A percentile compares a stretch with the other conserved stretches of the same genome.
phyloP scores from a whole-genome alignment of 371 early-diverging fungal species.

The Coemansia sp. region DNA sequence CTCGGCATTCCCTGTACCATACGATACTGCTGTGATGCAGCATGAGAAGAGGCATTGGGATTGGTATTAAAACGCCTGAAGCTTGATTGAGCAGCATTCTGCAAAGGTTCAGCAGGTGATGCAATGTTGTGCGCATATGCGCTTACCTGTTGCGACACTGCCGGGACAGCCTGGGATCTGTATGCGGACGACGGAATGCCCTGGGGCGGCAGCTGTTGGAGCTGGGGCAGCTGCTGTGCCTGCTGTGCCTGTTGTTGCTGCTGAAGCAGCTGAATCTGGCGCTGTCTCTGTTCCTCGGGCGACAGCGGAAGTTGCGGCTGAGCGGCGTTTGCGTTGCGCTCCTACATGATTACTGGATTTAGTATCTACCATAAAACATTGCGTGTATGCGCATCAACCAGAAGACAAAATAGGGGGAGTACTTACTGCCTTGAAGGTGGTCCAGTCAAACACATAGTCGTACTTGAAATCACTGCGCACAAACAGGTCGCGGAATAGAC shows the following conservation, averaged over 20 bases:
- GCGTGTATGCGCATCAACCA: not conserved
- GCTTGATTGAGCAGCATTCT: slow-evolving; percentile 34
- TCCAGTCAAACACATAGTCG: slow-evolving; percentile 98
- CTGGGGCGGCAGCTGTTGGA: slow-evolving; percentile 33
- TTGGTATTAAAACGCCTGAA: slow-evolving; percentile 45
- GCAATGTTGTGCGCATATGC: slow-evolving; percentile 25
- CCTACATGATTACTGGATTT: slow-evolving; percentile 22
- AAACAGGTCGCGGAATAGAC: slow-evolving; percentile 94
- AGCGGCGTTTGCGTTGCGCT: slow-evolving; percentile 32
- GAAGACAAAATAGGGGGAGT: not conserved
- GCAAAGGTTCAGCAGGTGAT: slow-evolving; percentile 14
- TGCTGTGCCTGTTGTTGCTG: slow-evolving; percentile 20
- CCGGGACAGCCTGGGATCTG: slow-evolving; percentile 40
- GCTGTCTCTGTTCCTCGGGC: slow-evolving; percentile 45
- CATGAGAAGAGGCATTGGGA: slow-evolving; percentile 27
- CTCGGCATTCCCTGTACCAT: slow-evolving; percentile 39
- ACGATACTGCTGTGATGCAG: slow-evolving; percentile 45
- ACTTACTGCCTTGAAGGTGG: slow-evolving; percentile 52
- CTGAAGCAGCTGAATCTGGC: slow-evolving; percentile 41
- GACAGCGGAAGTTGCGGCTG: slow-evolving; percentile 33
- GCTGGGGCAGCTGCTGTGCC: slow-evolving; percentile 12
- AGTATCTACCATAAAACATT: not conserved
- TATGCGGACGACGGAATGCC: slow-evolving; percentile 35
- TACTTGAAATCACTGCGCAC: slow-evolving; percentile 91
- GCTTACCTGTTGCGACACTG: slow-evolving; percentile 50